phyloP scores from a whole-genome alignment of 2,329 filamentous ascomycete genomes.

The Periglandula ipomoeae region DNA sequence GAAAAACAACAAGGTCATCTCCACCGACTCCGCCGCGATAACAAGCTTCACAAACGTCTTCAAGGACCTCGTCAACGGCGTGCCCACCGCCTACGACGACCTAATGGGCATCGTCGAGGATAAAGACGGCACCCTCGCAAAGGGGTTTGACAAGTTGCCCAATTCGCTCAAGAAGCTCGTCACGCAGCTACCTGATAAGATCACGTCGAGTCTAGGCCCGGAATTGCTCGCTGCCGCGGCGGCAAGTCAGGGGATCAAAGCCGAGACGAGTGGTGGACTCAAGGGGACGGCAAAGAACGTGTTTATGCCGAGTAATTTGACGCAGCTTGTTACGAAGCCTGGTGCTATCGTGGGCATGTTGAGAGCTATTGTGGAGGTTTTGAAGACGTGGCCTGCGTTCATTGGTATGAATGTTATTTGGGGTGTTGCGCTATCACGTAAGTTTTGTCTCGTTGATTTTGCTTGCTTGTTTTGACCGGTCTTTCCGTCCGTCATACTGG shows the following conservation, averaged over 20 bases:
- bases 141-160: slow-evolving; percentile 60
- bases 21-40: slow-evolving; percentile 74
- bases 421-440: slow-evolving; percentile 80
- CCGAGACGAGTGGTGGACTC: slow-evolving; percentile 46
- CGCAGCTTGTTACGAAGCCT: slow-evolving; percentile 75
- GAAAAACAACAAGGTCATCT: slow-evolving; percentile 77
- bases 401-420: slow-evolving; percentile 87
- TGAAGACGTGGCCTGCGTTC: slow-evolving; percentile 85
- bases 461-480: too few species aligned
- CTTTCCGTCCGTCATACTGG: too few species aligned
- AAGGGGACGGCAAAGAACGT: slow-evolving; percentile 57
- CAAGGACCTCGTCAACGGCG: slow-evolving; percentile 85
- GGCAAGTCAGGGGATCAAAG: slow-evolving; percentile 59
- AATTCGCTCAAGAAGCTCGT: slow-evolving; percentile 77
- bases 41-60: slow-evolving; percentile 81
- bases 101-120: slow-evolving; percentile 57
- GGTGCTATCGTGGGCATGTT: slow-evolving; percentile 79
- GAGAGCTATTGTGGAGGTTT: slow-evolving; percentile 79
- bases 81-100: slow-evolving; percentile 86
- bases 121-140: slow-evolving; percentile 49
- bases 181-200: slow-evolving; percentile 71
- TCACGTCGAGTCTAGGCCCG: slow-evolving; percentile 66
- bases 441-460: too few species aligned
- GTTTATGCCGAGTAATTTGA: slow-evolving; percentile 61
- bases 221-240: slow-evolving; percentile 74